phyloP scores from a whole-genome alignment of 805 yeast genomes.

The Candida corydali region DNA sequence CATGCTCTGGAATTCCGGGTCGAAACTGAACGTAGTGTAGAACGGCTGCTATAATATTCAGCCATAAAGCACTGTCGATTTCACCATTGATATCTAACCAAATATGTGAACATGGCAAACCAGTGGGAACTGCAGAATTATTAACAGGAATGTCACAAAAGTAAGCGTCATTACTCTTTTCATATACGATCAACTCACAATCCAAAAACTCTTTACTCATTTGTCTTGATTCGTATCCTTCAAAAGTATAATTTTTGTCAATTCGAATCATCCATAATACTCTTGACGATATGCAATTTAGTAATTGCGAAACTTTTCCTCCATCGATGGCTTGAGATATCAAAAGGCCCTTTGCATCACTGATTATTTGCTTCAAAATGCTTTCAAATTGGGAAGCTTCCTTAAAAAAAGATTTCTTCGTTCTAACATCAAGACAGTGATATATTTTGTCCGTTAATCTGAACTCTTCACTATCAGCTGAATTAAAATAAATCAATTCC shows the following conservation, averaged over 20 bases:
- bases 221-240: conserved; percentile 71
- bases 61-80: conserved; percentile 61
- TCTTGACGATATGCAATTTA: conserved; percentile 48
- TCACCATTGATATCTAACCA: conserved; percentile 71
- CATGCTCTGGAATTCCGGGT: conserved; percentile 30
- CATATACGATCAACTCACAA: conserved; percentile 51
- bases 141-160: background rate
- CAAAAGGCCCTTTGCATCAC: conserved; percentile 49
- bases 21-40: conserved; percentile 29
- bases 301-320: conserved; percentile 57
- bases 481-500: conserved; percentile 45
- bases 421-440: conserved; percentile 12
- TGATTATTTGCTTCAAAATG: conserved; percentile 36
- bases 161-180: conserved; percentile 8
- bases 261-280: conserved; percentile 45
- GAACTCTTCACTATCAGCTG: conserved; percentile 41
- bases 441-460: conserved; percentile 52
- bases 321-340: conserved; percentile 55
- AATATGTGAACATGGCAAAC: conserved; percentile 57
- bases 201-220: conserved; percentile 65
- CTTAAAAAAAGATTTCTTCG: conserved; percentile 29
- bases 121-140: conserved; percentile 48
- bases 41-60: conserved; percentile 45
- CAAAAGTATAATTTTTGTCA: conserved; percentile 49
- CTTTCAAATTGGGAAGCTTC: conserved; percentile 45